Evolutionary conservation across 371 early-diverging fungal species (phyloP).

Genomic region (Rhizopus microsporus): DNA sequence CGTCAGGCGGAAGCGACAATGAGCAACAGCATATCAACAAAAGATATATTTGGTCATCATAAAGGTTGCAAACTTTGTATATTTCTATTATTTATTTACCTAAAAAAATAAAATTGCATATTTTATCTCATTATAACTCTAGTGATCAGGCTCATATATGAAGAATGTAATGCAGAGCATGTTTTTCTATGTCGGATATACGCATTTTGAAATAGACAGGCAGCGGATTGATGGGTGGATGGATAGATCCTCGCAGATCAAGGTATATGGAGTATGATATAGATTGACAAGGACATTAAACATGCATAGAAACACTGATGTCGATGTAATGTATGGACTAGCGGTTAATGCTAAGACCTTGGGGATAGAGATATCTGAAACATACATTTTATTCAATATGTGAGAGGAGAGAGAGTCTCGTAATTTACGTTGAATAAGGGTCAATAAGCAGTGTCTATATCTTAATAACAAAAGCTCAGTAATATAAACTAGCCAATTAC

Average conservation of each 20-base stretch:
- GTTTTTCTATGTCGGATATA: no score
- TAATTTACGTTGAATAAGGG: no score
- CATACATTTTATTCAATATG: constrained; percentile 2
- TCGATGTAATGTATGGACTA: background rate
- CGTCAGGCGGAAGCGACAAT: background rate
- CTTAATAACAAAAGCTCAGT: no score
- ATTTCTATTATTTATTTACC: no score
- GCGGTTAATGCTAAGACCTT: constrained; percentile 1
- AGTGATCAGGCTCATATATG: no score
- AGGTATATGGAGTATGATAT: constrained; percentile 2
- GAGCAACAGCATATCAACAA: background rate
- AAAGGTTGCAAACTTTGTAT: no score
- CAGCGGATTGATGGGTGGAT: background rate
- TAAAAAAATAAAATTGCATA: no score
- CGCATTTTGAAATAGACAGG: no score
- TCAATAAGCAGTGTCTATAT: no score
- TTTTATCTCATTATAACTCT: no score
- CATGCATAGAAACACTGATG: constrained; percentile 4
- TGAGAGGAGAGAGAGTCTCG: background rate
- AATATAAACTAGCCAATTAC: no score
- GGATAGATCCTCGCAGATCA: background rate
- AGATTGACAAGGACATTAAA: constrained; percentile 1
- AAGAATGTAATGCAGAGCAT: no score
- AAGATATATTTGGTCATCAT: background rate
- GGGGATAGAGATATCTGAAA: background rate